Conservation (phyloP, 1,139 yeast genomes). For the Geotrichum carabidarum region DNA sequence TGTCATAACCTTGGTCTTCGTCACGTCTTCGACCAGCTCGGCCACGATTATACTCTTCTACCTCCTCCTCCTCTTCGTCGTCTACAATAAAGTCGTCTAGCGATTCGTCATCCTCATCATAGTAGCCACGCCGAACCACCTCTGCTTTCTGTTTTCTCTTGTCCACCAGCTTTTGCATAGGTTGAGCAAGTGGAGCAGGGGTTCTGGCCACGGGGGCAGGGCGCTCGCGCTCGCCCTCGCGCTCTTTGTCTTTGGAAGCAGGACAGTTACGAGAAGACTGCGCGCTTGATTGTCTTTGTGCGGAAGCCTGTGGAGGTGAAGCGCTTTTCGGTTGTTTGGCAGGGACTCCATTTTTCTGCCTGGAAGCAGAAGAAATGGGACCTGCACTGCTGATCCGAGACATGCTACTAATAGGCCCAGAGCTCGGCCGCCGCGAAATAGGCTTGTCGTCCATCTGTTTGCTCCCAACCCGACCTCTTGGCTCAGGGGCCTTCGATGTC, state of each 20-base stretch:
- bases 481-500: constrained; percentile 1
- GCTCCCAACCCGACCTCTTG: not conserved
- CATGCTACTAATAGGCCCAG: constrained; percentile 8
- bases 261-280: not conserved
- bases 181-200: constrained; percentile 34
- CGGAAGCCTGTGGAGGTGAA: not conserved
- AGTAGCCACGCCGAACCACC: constrained; percentile 5
- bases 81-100: constrained; percentile 37
- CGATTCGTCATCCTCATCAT: constrained; percentile 33
- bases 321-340: constrained; percentile 5
- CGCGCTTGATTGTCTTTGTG: not conserved
- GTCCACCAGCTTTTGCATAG: constrained; percentile 30
- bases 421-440: not conserved
- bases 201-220: constrained; percentile 13
- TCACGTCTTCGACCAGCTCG: constrained; percentile 6
- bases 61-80: constrained; percentile 34
- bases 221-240: not conserved
- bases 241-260: not conserved
- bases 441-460: not conserved
- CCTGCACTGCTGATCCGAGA: not conserved
- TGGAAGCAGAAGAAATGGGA: constrained; percentile 9
- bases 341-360: not conserved
- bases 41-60: constrained; percentile 21
- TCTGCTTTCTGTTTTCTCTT: constrained; percentile 19
- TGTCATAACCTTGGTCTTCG: constrained; percentile 49